Conservation (phyloP, 176 grass and related monocot species). For the Oropetium thomaeum region DNA sequence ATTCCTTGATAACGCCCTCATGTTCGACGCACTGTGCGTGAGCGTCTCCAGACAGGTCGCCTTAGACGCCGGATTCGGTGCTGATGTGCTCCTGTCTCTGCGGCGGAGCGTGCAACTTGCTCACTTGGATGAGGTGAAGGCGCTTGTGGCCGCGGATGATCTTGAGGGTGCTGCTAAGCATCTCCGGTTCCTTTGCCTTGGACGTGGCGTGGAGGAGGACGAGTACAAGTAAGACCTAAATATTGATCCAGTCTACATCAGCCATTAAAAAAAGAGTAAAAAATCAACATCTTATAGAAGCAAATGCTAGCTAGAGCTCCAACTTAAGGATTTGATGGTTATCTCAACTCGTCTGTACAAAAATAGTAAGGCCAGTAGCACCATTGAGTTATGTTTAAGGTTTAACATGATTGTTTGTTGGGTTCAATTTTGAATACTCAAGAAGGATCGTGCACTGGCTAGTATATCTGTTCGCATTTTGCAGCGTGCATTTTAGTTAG, state of each 20-base stretch:
- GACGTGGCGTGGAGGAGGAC: conserved; percentile 60
- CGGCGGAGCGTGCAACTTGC: conserved; percentile 70
- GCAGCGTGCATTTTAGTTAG: neutral
- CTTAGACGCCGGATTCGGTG: conserved; percentile 35
- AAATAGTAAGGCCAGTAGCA: conserved; percentile 14
- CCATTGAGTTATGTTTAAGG: conserved; percentile 1
- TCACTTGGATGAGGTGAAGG: conserved; percentile 56
- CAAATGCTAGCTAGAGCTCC: neutral
- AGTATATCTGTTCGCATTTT: neutral
- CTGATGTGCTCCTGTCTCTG: conserved; percentile 47
- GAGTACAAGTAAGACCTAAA: conserved; percentile 68
- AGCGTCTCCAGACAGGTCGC: conserved; percentile 62
- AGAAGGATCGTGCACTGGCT: neutral
- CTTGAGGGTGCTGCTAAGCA: conserved; percentile 49
- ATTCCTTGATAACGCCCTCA: conserved; percentile 61
- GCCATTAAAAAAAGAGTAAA: conserved; percentile 1
- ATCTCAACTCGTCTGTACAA: conserved; percentile 1
- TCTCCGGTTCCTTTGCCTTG: conserved; percentile 74
- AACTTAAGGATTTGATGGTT: conserved; percentile 10
- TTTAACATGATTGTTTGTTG: neutral
- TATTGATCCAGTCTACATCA: neutral
- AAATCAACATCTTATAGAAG: neutral
- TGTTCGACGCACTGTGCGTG: conserved; percentile 68
- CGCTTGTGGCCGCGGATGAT: conserved; percentile 37
- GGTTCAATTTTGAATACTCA: conserved; percentile 5